Conservation (phyloP, 108 stramenopile genomes). For the Cyclotella cryptica region DNA sequence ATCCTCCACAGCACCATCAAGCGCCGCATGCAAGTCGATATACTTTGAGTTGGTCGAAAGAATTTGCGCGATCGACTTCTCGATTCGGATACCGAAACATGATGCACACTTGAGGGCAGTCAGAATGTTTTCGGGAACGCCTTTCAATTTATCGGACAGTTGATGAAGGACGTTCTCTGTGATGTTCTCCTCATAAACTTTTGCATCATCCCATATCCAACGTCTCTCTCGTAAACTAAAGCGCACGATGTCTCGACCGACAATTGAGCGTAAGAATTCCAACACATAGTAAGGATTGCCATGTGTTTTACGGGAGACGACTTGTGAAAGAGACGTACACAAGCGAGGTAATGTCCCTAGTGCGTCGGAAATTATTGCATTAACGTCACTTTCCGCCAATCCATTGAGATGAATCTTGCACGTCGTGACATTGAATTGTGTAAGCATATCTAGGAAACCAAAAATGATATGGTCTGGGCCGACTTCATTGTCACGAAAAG, state of each 20-base stretch:
- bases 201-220: too few species aligned
- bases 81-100: neutral
- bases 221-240: constrained; percentile 3
- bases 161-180: too few species aligned
- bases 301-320: constrained; percentile 38
- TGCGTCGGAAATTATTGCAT: constrained; percentile 46
- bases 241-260: neutral
- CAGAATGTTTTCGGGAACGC: too few species aligned
- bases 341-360: constrained; percentile 43
- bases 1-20: too few species aligned
- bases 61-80: too few species aligned
- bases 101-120: too few species aligned
- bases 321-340: constrained; percentile 23
- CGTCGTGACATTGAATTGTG: constrained; percentile 11
- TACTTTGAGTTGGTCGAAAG: too few species aligned
- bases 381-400: constrained; percentile 25
- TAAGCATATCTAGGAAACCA: constrained; percentile 21
- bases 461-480: constrained; percentile 35
- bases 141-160: too few species aligned
- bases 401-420: constrained; percentile 24
- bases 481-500: constrained; percentile 47
- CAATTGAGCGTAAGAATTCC: constrained; percentile 35
- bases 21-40: too few species aligned
- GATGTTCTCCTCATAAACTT: too few species aligned
- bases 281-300: constrained; percentile 48